phyloP scores from a whole-genome alignment of 768 basidiomycete species.

The Podaxis mareebaensis region DNA sequence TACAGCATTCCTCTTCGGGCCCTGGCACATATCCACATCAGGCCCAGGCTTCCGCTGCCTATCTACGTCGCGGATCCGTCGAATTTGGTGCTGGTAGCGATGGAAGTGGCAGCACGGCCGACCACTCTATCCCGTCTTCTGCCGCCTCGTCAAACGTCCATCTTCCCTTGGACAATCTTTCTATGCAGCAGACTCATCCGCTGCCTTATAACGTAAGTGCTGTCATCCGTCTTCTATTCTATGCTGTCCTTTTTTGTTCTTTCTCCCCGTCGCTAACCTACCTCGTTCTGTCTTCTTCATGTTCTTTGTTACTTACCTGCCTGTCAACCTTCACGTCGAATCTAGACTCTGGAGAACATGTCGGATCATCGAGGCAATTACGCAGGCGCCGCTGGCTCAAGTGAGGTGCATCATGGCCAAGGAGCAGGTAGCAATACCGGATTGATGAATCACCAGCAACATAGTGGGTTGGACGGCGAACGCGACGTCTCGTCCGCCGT shows the following conservation, averaged over 20 bases:
- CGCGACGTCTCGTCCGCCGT: slow-evolving; percentile 62
- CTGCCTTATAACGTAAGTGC: slow-evolving; percentile 14
- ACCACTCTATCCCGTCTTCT: slow-evolving; percentile 51
- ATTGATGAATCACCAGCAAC: slow-evolving; percentile 2
- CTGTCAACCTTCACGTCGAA: not conserved
- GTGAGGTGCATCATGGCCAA: not conserved
- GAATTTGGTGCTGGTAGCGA: slow-evolving; percentile 44
- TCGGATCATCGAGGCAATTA: slow-evolving; percentile 1
- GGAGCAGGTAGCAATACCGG: not conserved
- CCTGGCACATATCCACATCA: slow-evolving; percentile 8
- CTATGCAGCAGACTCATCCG: slow-evolving; percentile 4
- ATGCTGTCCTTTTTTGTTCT: slow-evolving; percentile 5
- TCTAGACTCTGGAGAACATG: slow-evolving; percentile 5
- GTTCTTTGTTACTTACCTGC: not conserved
- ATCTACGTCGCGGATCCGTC: slow-evolving; percentile 31
- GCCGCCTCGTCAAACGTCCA: slow-evolving; percentile 55
- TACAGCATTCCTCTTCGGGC: slow-evolving; percentile 13
- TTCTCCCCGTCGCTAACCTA: slow-evolving; percentile 11
- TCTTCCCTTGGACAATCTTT: slow-evolving; percentile 36
- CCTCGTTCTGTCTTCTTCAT: slow-evolving; percentile 1
- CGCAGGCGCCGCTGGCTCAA: not conserved
- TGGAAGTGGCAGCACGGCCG: slow-evolving; percentile 34
- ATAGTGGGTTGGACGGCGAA: slow-evolving; percentile 13
- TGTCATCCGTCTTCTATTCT: not conserved
- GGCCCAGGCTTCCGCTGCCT: slow-evolving; percentile 13